These are phyloP conservation scores for Coprinopsis cinerea DNA, from an alignment of 768 basidiomycete species.

Conservation along the genomic window DNA sequence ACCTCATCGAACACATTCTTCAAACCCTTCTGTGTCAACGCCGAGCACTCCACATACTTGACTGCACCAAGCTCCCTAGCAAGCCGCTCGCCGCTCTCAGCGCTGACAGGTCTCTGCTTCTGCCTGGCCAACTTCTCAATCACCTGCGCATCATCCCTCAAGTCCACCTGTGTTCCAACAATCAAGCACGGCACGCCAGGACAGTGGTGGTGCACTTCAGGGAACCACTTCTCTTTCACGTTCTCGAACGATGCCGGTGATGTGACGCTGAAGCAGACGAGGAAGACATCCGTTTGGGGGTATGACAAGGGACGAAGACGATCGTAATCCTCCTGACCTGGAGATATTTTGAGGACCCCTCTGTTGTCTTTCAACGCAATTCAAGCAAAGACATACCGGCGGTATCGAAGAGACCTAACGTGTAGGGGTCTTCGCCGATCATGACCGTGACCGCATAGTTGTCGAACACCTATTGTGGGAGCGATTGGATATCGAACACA, in stretches of 20 bases:
- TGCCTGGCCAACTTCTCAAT: conserved; percentile 93
- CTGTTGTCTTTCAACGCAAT: background rate
- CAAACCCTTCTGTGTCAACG: conserved; percentile 96
- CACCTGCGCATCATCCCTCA: conserved; percentile 89
- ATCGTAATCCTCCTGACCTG: conserved; percentile 99
- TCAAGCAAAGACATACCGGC: conserved; percentile 62
- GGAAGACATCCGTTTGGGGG: conserved; percentile 99
- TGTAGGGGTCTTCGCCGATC: conserved; percentile 99
- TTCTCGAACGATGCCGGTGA: conserved; percentile 99
- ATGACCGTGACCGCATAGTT: conserved; percentile 99
- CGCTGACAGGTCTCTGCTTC: conserved; percentile 89
- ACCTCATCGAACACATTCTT: conserved; percentile 99
- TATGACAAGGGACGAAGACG: conserved; percentile 98
- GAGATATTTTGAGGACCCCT: conserved; percentile 10
- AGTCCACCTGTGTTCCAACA: conserved; percentile 96
- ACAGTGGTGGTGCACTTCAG: conserved; percentile 99
- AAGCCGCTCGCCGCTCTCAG: conserved; percentile 87
- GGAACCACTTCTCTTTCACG: conserved; percentile 99
- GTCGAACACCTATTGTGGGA: conserved; percentile 86
- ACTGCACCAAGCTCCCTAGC: conserved; percentile 97
- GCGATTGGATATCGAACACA: conserved; percentile 16
- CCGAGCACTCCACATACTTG: conserved; percentile 99
- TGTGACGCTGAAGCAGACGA: conserved; percentile 99
- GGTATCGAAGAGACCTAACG: conserved; percentile 96
- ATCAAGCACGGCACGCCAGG: conserved; percentile 99